Percentiles rank a stretch among this genome's conserved stretches.
Conservation (phyloP, 768 basidiomycete genomes). For the Lactifluus hygrophoroides region DNA sequence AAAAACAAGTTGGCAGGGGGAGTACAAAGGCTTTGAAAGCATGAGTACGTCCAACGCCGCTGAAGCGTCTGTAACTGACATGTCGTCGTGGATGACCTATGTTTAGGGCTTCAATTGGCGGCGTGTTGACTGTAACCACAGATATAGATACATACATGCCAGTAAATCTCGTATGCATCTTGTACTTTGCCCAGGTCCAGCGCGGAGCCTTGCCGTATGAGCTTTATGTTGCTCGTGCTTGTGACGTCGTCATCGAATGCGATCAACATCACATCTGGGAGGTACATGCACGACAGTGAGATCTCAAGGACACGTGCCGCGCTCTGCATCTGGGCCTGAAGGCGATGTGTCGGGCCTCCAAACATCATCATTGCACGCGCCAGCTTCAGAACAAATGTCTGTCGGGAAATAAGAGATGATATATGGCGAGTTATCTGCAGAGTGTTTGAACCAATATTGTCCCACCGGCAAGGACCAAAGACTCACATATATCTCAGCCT, state of each 20-base stretch:
- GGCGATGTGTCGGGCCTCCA: slow-evolving; percentile 73
- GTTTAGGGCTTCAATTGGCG: background rate
- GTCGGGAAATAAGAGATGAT: slow-evolving; percentile 70
- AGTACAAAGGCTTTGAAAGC: slow-evolving; percentile 54
- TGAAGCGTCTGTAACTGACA: slow-evolving; percentile 67
- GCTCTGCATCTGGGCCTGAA: slow-evolving; percentile 73
- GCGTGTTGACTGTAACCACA: background rate
- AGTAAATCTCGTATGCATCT: slow-evolving; percentile 63
- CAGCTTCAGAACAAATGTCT: slow-evolving; percentile 80
- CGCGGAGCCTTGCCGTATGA: slow-evolving; percentile 62
- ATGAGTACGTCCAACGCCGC: slow-evolving; percentile 64
- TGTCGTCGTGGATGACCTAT: slow-evolving; percentile 76
- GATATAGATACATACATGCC: slow-evolving; percentile 41
- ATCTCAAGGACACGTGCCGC: slow-evolving; percentile 75
- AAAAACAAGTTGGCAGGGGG: slow-evolving; percentile 50
- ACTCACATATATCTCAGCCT: slow-evolving; percentile 69
- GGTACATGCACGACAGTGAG: slow-evolving; percentile 62
- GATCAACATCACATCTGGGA: slow-evolving; percentile 69
- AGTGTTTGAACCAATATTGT: background rate
- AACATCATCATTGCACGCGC: slow-evolving; percentile 86
- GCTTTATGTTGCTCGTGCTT: slow-evolving; percentile 72
- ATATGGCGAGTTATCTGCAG: slow-evolving; percentile 73
- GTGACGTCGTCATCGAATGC: slow-evolving; percentile 76
- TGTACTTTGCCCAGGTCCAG: slow-evolving; percentile 73
- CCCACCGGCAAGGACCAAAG: background rate